Evolutionary conservation across 306 rosid genomes (phyloP).

Genomic region (Quercus glauca): DNA sequence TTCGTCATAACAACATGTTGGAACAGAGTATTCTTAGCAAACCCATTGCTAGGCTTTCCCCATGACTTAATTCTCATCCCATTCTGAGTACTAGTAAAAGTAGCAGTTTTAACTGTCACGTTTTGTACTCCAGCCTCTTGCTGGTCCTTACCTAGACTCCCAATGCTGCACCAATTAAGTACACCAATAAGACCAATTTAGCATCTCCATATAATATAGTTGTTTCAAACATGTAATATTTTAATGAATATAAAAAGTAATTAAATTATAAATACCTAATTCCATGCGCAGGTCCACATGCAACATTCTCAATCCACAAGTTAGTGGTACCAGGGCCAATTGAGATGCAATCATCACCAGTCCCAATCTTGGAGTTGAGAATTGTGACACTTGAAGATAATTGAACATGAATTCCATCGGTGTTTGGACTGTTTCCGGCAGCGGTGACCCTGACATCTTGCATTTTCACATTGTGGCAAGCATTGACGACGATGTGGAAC

Average conservation of each 20-base stretch:
- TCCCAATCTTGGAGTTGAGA: too few relatives aligned
- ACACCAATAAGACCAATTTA: background rate
- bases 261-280: constrained; percentile 46
- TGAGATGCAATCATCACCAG: too few relatives aligned
- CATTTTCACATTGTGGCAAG: constrained; percentile 38
- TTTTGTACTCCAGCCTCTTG: constrained; percentile 50
- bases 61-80: constrained; percentile 56
- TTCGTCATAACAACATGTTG: too few relatives aligned
- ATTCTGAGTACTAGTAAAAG: constrained; percentile 36
- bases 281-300: constrained; percentile 70
- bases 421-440: constrained; percentile 47
- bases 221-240: background rate
- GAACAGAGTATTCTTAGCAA: too few relatives aligned
- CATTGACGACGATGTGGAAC: constrained; percentile 50
- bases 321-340: too few relatives aligned
- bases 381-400: too few relatives aligned
- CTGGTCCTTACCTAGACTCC: constrained; percentile 43
- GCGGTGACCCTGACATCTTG: constrained; percentile 35
- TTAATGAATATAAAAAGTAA: background rate
- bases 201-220: background rate
- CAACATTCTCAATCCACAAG: constrained; percentile 48
- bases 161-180: constrained; percentile 34
- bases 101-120: constrained; percentile 43
- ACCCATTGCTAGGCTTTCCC: constrained; percentile 27
- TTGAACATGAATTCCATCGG: constrained; percentile 35